Percentiles rank a stretch among this genome's conserved stretches.
phyloP scores from a whole-genome alignment of 192 early-diverging fungal genomes.

The Gryganskiella cystojenkinii region DNA sequence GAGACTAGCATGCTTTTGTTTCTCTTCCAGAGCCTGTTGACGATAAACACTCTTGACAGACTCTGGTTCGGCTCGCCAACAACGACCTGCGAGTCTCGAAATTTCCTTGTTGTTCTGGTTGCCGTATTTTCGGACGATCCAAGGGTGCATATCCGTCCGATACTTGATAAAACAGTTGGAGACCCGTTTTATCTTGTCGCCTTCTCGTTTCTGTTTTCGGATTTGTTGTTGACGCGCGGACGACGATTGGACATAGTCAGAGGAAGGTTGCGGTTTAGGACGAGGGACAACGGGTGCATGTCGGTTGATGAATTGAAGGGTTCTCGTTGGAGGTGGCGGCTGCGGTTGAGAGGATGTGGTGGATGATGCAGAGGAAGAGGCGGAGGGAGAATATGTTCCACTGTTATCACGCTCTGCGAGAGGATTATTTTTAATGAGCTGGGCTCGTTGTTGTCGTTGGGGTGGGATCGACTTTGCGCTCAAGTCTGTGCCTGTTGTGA shows the following conservation, averaged over 20 bases:
- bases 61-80: slow-evolving; percentile 61
- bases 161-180: slow-evolving; percentile 66
- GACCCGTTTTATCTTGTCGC: slow-evolving; percentile 29
- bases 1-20: slow-evolving; percentile 53
- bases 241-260: slow-evolving; percentile 10
- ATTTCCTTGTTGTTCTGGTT: slow-evolving; percentile 66
- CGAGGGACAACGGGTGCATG: slow-evolving; percentile 14
- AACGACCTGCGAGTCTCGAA: slow-evolving; percentile 61
- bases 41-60: slow-evolving; percentile 60
- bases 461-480: too few species aligned
- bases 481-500: too few species aligned
- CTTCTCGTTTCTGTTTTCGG: slow-evolving; percentile 22
- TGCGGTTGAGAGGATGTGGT: slow-evolving; percentile 1
- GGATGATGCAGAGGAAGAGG: slow-evolving; percentile 1
- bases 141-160: slow-evolving; percentile 63
- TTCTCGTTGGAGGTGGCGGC: background rate
- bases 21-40: slow-evolving; percentile 55
- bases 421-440: too few species aligned
- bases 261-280: slow-evolving; percentile 4
- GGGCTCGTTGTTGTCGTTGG: too few species aligned
- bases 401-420: too few species aligned
- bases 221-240: slow-evolving; percentile 35
- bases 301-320: slow-evolving; percentile 35
- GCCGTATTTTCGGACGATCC: slow-evolving; percentile 56
- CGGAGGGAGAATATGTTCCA: background rate